These are phyloP conservation scores for Trichoderma sp. DNA, from an alignment of 2,329 filamentous ascomycete species.

Conservation along the genomic window DNA sequence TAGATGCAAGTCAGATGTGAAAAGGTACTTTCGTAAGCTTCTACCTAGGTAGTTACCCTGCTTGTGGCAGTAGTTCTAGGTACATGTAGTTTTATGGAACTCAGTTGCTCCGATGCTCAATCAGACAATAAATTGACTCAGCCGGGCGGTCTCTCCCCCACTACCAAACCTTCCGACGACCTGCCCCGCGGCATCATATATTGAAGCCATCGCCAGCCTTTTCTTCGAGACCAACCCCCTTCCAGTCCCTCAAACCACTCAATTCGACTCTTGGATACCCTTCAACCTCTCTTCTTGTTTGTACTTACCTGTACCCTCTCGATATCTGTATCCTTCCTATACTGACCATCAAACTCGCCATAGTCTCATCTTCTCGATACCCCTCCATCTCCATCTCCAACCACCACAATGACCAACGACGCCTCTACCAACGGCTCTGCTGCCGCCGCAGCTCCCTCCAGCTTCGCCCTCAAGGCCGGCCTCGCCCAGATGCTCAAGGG, in stretches of 20 bases:
- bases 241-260: slow-evolving; percentile 1
- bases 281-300: not conserved
- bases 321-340: not conserved
- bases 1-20: not conserved
- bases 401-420: slow-evolving; percentile 40
- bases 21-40: slow-evolving; percentile 7
- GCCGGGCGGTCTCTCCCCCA: not conserved
- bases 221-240: not conserved
- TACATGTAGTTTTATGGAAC: not conserved
- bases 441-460: slow-evolving; percentile 42
- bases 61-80: no score
- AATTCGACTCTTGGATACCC: slow-evolving; percentile 7
- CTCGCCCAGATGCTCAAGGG: slow-evolving; percentile 98
- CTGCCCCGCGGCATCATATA: slow-evolving; percentile 18
- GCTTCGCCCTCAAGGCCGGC: slow-evolving; percentile 91
- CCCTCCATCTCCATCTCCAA: not conserved
- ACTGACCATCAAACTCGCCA: not conserved
- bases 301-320: not conserved
- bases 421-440: slow-evolving; percentile 32
- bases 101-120: not conserved
- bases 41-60: not conserved
- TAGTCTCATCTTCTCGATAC: not conserved
- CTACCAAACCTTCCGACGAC: not conserved
- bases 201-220: slow-evolving; percentile 20
- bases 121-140: slow-evolving; percentile 9